Conservation (phyloP, 148 eudicot genomes). For the Hydrangea macrophylla region DNA sequence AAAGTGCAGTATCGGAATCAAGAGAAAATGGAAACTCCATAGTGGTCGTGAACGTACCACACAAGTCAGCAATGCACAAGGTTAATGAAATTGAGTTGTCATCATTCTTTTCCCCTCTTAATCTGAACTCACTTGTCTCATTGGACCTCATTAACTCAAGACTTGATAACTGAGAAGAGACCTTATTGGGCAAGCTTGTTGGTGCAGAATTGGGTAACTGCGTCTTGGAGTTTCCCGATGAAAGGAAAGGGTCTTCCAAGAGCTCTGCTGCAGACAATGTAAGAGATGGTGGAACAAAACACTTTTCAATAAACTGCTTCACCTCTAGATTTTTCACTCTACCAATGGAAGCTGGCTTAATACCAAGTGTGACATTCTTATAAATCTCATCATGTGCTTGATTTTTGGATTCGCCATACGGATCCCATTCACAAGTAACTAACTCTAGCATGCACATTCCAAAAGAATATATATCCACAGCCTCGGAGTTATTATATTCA, state of each 20-base stretch:
- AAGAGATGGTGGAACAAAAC: conserved; percentile 31
- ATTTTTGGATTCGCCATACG: conserved; percentile 36
- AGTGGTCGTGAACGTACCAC: conserved; percentile 9
- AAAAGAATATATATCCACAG: conserved; percentile 37
- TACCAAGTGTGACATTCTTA: conserved; percentile 41
- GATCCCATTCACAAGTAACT: conserved; percentile 41
- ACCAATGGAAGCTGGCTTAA: conserved; percentile 37
- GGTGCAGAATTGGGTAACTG: neutral
- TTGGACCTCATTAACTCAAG: conserved; percentile 18
- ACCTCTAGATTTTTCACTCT: conserved; percentile 34
- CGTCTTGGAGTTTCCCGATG: conserved; percentile 9
- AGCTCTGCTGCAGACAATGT: conserved; percentile 38
- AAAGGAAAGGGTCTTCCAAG: conserved; percentile 34
- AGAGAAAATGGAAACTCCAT: conserved; percentile 24
- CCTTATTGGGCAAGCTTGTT: neutral
- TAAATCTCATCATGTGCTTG: conserved; percentile 36
- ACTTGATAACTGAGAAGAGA: conserved; percentile 11
- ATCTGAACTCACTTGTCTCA: conserved; percentile 20
- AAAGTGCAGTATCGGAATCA: conserved; percentile 27
- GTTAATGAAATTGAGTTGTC: conserved; percentile 34
- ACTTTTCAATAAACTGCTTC: conserved; percentile 35
- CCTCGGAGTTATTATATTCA: conserved; percentile 37
- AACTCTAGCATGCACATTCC: conserved; percentile 40
- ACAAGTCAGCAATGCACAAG: conserved; percentile 16
- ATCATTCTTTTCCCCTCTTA: conserved; percentile 30